Evolutionary conservation across 306 rosid genomes (phyloP).

Genomic region (Gleditsia sinensis): DNA sequence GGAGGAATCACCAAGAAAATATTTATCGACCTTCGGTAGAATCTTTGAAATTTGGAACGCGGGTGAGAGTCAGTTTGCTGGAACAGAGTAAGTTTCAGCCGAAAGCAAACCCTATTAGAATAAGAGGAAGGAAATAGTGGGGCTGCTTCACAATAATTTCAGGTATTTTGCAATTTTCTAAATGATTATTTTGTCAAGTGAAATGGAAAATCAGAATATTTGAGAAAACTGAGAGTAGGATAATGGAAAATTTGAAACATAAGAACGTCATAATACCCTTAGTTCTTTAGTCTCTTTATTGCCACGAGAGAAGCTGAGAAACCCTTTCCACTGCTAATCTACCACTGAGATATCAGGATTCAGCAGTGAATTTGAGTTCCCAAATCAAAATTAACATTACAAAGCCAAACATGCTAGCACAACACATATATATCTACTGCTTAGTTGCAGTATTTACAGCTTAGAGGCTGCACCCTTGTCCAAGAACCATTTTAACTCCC

Average conservation of each 20-base stretch:
- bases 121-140: background rate
- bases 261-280: background rate
- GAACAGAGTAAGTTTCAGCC: background rate
- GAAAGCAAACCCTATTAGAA: background rate
- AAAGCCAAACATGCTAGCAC: conserved; percentile 26
- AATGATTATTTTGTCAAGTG: background rate
- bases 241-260: conserved; percentile 20
- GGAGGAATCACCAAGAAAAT: background rate
- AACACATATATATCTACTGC: conserved; percentile 26
- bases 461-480: conserved; percentile 90
- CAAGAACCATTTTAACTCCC: conserved; percentile 80
- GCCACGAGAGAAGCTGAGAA: conserved; percentile 15
- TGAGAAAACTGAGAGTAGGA: background rate
- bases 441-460: conserved; percentile 54
- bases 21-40: no score
- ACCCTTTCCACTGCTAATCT: background rate
- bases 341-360: conserved; percentile 28
- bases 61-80: background rate
- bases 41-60: background rate
- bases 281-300: conserved; percentile 33
- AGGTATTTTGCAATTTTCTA: background rate
- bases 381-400: conserved; percentile 6
- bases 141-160: conserved; percentile 5
- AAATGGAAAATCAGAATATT: background rate
- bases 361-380: background rate